Evolutionary conservation across 1,284 basidiomycete genomes (phyloP).

Genomic region (Filobasidium uniguttulatum): DNA sequence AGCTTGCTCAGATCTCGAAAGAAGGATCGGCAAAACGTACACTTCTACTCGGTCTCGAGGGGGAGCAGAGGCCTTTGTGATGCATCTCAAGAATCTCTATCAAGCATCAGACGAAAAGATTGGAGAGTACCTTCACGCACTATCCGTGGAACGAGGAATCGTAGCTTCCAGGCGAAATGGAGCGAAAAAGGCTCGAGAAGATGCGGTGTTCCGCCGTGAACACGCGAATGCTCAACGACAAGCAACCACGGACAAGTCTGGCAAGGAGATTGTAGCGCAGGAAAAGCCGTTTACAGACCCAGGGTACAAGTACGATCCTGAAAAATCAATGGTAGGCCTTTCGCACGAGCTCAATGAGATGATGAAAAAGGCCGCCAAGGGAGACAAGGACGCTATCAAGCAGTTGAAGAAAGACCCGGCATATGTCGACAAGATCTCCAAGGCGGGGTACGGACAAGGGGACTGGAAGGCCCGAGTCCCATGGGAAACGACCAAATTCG

Average conservation of each 20-base stretch:
- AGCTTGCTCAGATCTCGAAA: not conserved
- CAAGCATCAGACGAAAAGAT: constrained; percentile 1
- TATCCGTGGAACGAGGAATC: constrained; percentile 5
- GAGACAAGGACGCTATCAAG: not conserved
- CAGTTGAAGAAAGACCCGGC: not conserved
- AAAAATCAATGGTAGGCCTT: not conserved
- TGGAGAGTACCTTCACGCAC: constrained; percentile 4
- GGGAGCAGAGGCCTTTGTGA: constrained; percentile 4
- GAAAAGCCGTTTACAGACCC: not conserved
- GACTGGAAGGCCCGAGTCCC: not conserved
- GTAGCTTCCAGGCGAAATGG: not conserved
- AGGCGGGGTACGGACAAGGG: not conserved
- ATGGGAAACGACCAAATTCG: not conserved
- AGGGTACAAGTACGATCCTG: not conserved
- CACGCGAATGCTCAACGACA: not conserved
- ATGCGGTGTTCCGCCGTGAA: not conserved
- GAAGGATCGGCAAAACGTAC: not conserved
- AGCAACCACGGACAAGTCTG: not conserved
- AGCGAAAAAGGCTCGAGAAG: not conserved
- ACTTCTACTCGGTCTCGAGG: constrained; percentile 3
- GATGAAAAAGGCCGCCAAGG: not conserved
- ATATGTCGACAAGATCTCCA: not conserved
- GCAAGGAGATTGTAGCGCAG: not conserved
- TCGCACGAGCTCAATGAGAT: not conserved
- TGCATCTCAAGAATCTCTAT: constrained; percentile 7